Conservation (phyloP, 306 rosid species). For the Calophaca sinica region DNA sequence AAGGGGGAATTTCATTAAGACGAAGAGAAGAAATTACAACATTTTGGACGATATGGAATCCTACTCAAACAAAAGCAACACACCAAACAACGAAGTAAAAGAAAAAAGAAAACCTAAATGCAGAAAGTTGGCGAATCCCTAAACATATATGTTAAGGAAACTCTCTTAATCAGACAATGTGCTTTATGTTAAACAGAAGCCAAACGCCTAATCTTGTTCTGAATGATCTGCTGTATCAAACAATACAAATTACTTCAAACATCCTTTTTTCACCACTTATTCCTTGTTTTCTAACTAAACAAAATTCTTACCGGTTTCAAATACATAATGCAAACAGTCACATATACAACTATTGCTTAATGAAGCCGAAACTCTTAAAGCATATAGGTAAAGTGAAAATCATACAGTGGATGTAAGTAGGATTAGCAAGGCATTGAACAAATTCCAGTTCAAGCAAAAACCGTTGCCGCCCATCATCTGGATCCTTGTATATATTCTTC, state of each 20-base stretch:
- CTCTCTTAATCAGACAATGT: conserved; percentile 6
- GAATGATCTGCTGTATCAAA: conserved; percentile 15
- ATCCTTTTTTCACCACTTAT: conserved; percentile 7
- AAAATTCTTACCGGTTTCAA: neutral
- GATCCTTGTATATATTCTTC: conserved; percentile 75
- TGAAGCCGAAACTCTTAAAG: conserved; percentile 35
- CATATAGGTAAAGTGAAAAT: conserved; percentile 34
- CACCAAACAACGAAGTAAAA: conserved; percentile 2
- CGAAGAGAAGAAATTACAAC: conserved; percentile 19
- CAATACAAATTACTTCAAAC: conserved; percentile 1
- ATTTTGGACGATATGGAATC: neutral
- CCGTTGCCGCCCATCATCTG: conserved; percentile 91
- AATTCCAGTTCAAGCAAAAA: conserved; percentile 95
- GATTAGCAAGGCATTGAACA: conserved; percentile 93
- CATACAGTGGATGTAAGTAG: conserved; percentile 93
- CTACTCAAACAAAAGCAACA: neutral
- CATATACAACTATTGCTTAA: conserved; percentile 16
- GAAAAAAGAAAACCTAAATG: neutral
- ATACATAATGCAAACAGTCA: conserved; percentile 17
- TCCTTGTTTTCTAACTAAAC: conserved; percentile 20
- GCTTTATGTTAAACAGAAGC: neutral
- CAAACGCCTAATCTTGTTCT: conserved; percentile 10
- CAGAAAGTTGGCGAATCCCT: neutral
- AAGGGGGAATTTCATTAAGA: conserved; percentile 1
- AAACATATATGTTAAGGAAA: neutral